phyloP scores from a whole-genome alignment of 768 basidiomycete genomes.

The Clitopilus hobsonii region DNA sequence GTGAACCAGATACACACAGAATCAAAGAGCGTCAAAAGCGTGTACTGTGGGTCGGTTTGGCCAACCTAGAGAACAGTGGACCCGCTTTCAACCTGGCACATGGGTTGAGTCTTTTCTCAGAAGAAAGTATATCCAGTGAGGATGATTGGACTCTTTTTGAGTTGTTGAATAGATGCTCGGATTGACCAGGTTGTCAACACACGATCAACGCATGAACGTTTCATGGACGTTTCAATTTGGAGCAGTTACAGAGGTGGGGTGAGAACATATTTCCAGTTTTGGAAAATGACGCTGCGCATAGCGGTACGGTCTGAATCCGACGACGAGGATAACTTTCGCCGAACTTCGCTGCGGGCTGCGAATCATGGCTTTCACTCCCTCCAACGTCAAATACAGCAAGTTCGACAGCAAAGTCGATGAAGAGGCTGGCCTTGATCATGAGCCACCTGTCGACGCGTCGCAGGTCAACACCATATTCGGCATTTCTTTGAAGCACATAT shows the following conservation, averaged over 20 bases:
- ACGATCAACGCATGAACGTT: not conserved
- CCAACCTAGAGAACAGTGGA: too few species aligned
- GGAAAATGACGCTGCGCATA: not conserved
- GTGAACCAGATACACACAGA: too few species aligned
- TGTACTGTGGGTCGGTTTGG: too few species aligned
- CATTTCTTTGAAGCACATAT: slow-evolving; percentile 75
- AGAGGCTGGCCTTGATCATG: slow-evolving; percentile 31
- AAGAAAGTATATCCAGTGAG: too few species aligned
- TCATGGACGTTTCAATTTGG: not conserved
- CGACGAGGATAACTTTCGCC: not conserved
- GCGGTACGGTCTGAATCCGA: not conserved
- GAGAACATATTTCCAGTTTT: not conserved
- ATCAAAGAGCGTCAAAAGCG: too few species aligned
- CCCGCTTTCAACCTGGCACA: too few species aligned
- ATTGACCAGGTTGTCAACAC: too few species aligned
- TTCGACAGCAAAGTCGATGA: slow-evolving; percentile 32
- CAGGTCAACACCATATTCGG: slow-evolving; percentile 44
- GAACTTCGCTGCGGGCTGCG: not conserved
- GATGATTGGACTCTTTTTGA: too few species aligned
- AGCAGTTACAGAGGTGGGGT: not conserved
- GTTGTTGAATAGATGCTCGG: too few species aligned
- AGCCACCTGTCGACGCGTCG: slow-evolving; percentile 18
- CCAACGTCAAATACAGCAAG: slow-evolving; percentile 20
- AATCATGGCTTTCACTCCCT: not conserved
- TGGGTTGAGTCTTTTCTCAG: too few species aligned